These are phyloP conservation scores for Pulveroboletus sp. DNA, from an alignment of 768 basidiomycete species.

Conservation along the genomic window DNA sequence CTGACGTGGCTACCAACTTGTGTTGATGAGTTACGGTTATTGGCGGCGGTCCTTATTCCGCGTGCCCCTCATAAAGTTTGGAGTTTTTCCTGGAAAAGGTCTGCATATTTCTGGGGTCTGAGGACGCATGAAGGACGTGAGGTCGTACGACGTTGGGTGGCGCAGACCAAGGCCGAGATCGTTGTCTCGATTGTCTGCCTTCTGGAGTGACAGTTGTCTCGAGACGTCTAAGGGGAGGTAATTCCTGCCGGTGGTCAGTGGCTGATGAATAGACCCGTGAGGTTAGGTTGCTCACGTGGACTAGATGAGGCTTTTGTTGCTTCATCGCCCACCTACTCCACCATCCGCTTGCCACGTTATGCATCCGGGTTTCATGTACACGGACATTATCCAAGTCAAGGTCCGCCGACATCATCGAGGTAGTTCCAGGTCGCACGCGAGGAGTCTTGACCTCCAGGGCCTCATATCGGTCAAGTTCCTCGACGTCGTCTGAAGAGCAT, in stretches of 20 bases:
- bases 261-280: constrained; percentile 6
- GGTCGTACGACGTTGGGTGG: constrained; percentile 22
- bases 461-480: constrained; percentile 28
- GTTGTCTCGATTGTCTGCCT: constrained; percentile 36
- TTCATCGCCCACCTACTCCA: constrained; percentile 46
- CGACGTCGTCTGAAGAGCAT: constrained; percentile 44
- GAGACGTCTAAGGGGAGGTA: constrained; percentile 36
- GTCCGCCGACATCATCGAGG: constrained; percentile 26
- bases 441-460: constrained; percentile 32
- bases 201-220: constrained; percentile 48
- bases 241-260: constrained; percentile 25
- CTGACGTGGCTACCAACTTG: constrained; percentile 2
- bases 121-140: constrained; percentile 14
- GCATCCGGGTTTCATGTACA: constrained; percentile 30
- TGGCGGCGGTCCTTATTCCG: constrained; percentile 5
- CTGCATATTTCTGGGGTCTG: constrained; percentile 19
- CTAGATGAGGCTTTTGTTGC: constrained; percentile 14
- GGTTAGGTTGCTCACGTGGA: constrained; percentile 19
- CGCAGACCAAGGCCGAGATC: constrained; percentile 24
- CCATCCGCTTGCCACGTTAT: constrained; percentile 48
- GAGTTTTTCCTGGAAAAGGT: constrained; percentile 7
- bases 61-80: constrained; percentile 11
- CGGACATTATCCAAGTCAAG: constrained; percentile 16
- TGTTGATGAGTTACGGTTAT: background rate
- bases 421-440: constrained; percentile 30